Conservation (phyloP, 371 early-diverging fungal species). For the Batkoa obscura region DNA sequence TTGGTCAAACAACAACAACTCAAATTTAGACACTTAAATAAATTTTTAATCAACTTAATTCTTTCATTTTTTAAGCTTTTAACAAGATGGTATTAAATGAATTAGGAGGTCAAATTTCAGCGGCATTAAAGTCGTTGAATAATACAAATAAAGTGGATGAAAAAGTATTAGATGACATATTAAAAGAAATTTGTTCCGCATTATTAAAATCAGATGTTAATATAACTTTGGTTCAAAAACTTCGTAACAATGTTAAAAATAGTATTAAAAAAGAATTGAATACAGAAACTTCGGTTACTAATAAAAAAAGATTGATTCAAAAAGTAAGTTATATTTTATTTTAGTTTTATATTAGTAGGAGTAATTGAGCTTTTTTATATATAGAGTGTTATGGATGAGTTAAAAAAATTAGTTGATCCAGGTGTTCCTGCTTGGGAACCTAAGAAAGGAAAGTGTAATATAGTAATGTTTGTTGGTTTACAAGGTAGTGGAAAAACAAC, state of each 20-base stretch:
- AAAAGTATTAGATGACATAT: slow-evolving; percentile 65
- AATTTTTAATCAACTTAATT: neutral
- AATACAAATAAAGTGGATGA: slow-evolving; percentile 60
- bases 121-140: slow-evolving; percentile 44
- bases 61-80: neutral
- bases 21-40: neutral
- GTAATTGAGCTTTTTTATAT: neutral
- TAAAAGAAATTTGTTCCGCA: slow-evolving; percentile 79
- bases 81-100: slow-evolving; percentile 65
- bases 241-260: slow-evolving; percentile 76
- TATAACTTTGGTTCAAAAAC: slow-evolving; percentile 63
- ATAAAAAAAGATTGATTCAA: slow-evolving; percentile 76
- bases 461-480: slow-evolving; percentile 98
- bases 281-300: slow-evolving; percentile 37
- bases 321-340: slow-evolving; percentile 28
- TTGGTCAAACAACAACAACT: no score
- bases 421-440: slow-evolving; percentile 77
- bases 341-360: neutral
- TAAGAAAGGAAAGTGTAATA: slow-evolving; percentile 61
- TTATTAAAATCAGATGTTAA: slow-evolving; percentile 91
- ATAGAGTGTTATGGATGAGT: slow-evolving; percentile 85
- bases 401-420: slow-evolving; percentile 88
- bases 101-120: slow-evolving; percentile 61
- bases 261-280: slow-evolving; percentile 66
- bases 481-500: slow-evolving; percentile 99